Base-by-base conservation (phyloP, 1,139 yeast species). In the Yamadazyma triangularis region DNA sequence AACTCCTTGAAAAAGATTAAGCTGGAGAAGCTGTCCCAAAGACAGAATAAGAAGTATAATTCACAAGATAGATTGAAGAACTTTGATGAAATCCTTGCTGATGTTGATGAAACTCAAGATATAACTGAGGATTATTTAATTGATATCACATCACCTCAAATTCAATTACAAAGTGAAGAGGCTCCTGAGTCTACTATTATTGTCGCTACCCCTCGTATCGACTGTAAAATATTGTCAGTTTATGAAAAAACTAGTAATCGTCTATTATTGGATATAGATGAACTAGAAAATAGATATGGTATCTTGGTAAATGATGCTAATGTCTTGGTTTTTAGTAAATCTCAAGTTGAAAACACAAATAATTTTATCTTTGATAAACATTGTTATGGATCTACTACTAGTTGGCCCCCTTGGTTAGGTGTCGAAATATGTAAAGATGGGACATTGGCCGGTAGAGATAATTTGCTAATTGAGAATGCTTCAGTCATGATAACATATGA, bases 101-200 rank as follows among this genome's bases (percentile, higher is more conserved):
- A 60, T 20, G 56, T 71, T 1, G 47, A 57, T 2, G 58, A 58
- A 6, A 55, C 60, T 29, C 73, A 76, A 35, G 54, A 50, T n/a
- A 61, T 77, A 4, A 70, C 70, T 13, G 86, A 81, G 41, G 77
- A 81, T 31, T 85, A 76, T 47, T 53, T 79, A 40, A 67, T 89
- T 27, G 85, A 85, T 36, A 68, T 89, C 23, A 65, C 86, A 9
- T 74, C 89, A 2, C 97, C 98, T 0, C 97, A 91, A 51, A 76
- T 91, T 30, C 95, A 89, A 50, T 55, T 89, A 14, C 79, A 82
- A 38, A 72, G 85, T 31, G 80, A 79, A 22, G 74, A 74, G 31
- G 74, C 76, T 28, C 76, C 79, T 0, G 74, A 75, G 29, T 69
- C 82, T 2, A 77, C 85, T 33, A 70, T 87, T n/a, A 38, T 59